Conservation (phyloP, 2,329 filamentous ascomycete species). For the Elsinoe batatas region DNA sequence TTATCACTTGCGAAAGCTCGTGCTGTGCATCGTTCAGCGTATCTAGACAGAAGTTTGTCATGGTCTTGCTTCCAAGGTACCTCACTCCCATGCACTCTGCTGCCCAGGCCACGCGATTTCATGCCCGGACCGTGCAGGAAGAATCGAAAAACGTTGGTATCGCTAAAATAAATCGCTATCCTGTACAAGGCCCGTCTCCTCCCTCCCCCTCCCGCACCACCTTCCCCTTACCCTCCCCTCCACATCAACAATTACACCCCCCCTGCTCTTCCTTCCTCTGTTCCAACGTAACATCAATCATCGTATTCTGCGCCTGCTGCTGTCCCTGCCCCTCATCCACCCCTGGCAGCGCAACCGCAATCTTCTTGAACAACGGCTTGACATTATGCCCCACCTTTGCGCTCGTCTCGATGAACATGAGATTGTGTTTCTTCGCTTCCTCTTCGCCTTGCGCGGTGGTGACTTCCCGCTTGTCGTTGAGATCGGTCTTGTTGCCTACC, state of each 20-base stretch:
- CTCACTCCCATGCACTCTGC: background rate
- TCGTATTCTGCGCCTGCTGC: slow-evolving; percentile 70
- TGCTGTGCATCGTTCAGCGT: too few relatives aligned
- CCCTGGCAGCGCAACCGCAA: slow-evolving; percentile 91
- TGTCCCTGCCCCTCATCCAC: slow-evolving; percentile 80
- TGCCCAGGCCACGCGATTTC: background rate
- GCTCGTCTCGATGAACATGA: slow-evolving; percentile 99
- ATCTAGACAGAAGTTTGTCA: too few relatives aligned
- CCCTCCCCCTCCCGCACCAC: background rate
- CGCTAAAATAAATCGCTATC: slow-evolving; percentile 2
- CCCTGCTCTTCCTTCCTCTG: slow-evolving; percentile 8
- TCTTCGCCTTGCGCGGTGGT: slow-evolving; percentile 94
- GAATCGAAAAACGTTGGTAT: background rate
- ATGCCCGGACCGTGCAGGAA: background rate
- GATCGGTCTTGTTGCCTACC: slow-evolving; percentile 97
- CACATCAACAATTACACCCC: slow-evolving; percentile 8
- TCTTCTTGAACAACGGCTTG: slow-evolving; percentile 93
- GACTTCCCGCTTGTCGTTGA: slow-evolving; percentile 96
- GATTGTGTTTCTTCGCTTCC: slow-evolving; percentile 92
- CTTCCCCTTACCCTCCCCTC: background rate
- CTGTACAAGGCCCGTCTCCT: background rate
- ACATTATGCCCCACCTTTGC: slow-evolving; percentile 97
- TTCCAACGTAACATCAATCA: background rate
- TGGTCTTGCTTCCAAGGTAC: background rate
- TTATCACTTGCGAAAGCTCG: too few relatives aligned